Percentiles rank a stretch among this genome's conserved stretches.
Evolutionary conservation across 768 basidiomycete genomes (phyloP).

Genomic region (Termitomyces eurrhizus): DNA sequence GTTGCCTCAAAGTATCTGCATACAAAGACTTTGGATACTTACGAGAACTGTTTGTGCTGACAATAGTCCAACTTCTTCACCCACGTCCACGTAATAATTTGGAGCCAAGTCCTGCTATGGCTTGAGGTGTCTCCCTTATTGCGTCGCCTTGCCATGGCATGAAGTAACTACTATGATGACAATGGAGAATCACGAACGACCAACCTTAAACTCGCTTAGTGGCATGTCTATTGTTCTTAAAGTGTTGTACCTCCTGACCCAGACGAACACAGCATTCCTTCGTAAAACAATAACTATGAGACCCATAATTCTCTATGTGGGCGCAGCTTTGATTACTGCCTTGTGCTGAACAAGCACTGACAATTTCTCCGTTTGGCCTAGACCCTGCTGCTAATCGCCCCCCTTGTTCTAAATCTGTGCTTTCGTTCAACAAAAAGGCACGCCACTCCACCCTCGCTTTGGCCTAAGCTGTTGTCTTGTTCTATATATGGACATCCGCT

Average conservation of each 20-base stretch:
- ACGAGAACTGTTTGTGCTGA: too few species aligned
- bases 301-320: background rate
- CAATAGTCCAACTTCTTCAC: too few species aligned
- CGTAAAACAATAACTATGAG: background rate
- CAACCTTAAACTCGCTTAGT: background rate
- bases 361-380: background rate
- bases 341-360: background rate
- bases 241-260: background rate
- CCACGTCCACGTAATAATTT: too few species aligned
- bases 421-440: background rate
- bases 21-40: too few species aligned
- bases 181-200: background rate
- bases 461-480: background rate
- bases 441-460: background rate
- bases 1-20: too few species aligned
- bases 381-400: background rate
- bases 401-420: background rate
- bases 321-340: background rate
- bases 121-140: slow-evolving; percentile 27
- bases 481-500: background rate
- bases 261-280: background rate
- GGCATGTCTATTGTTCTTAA: background rate
- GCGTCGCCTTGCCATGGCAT: background rate
- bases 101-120: slow-evolving; percentile 73
- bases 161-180: background rate